Evolutionary conservation across 495 filamentous ascomycete species (phyloP).

Genomic region (Aspergillus mulundensis): DNA sequence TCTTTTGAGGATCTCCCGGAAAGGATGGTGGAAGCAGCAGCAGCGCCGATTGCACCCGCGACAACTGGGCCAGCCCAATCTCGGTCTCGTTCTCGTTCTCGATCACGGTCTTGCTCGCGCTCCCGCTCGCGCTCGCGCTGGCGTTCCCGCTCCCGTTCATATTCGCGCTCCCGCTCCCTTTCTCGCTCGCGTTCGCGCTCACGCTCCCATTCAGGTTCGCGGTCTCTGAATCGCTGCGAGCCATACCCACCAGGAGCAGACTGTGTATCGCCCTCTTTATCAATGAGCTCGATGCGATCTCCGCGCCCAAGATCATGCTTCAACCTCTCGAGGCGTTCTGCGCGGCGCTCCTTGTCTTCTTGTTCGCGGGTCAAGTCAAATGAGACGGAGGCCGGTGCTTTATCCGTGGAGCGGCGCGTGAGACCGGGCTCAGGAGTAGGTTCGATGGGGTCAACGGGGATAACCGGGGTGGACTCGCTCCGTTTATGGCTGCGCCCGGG

Average conservation of each 20-base stretch:
- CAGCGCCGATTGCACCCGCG: constrained; percentile 46
- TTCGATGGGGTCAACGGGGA: constrained; percentile 21
- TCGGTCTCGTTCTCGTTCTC: not conserved
- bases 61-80: constrained; percentile 44
- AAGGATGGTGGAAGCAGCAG: constrained; percentile 36
- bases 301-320: constrained; percentile 26
- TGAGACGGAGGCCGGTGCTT: constrained; percentile 44
- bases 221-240: constrained; percentile 7
- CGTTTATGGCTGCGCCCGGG: constrained; percentile 18
- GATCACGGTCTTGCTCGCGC: not conserved
- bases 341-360: constrained; percentile 39
- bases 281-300: constrained; percentile 29
- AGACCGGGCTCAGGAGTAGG: constrained; percentile 17
- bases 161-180: not conserved
- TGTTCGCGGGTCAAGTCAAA: constrained; percentile 49
- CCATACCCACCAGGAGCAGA: constrained; percentile 12
- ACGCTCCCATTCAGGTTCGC: not conserved
- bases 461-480: constrained; percentile 35
- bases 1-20: constrained; percentile 39
- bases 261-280: constrained; percentile 25
- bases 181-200: constrained; percentile 15
- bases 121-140: not conserved
- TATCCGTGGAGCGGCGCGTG: constrained; percentile 36
- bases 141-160: not conserved
- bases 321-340: constrained; percentile 29